Base-by-base conservation (phyloP, 2,329 filamentous ascomycete species). In the Pestalotiopsis sp. region DNA sequence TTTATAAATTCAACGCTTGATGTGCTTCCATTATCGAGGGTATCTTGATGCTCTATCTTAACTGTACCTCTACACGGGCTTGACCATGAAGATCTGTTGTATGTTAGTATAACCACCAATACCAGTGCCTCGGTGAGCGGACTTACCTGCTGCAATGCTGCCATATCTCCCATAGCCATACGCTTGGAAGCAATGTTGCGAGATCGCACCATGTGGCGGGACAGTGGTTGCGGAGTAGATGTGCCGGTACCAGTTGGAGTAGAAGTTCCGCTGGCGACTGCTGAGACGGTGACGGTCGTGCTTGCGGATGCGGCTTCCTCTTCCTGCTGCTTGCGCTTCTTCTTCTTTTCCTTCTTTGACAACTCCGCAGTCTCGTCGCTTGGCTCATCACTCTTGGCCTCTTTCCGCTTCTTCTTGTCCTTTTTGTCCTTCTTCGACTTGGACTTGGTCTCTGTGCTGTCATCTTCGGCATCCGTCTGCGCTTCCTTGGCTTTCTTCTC, bases 141-240 rank as follows among this genome's bases (percentile, higher is more conserved):
- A 6, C 84, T 79, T 82, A 95, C 93, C 90, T 98, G 94, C 79
- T 95, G 95, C 76, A 98, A 81, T 14, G 94, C 93, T 76, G 92
- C 90, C 63, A 91, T 87, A 79, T 98, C 93, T 83, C 94, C 87
- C 69, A 94, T 88, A 2, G 95, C 94, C 83, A 91, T 89, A 75
- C 90, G 91, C 84, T 98, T 98, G 75, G 96, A 93, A 68, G 92
- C 92, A 76, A 98, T 97, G 80, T 95, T 94, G 70, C 94, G 87
- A 73, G 93, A 90, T 71, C 95, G 86, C 61, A 95, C 89, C 67
- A 92, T 88, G 78, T 95, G 93, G 72, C 94, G 88, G 63, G 87
- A 84, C 70, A 85, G 82, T 78, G 80, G 81, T 70, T 78, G 82
- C 69, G 85, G 84, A 38, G 82, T 86, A 36, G 84, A 84, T 61